Evolutionary conservation across 768 basidiomycete genomes (phyloP).

Genomic region (Amanita muscaria): DNA sequence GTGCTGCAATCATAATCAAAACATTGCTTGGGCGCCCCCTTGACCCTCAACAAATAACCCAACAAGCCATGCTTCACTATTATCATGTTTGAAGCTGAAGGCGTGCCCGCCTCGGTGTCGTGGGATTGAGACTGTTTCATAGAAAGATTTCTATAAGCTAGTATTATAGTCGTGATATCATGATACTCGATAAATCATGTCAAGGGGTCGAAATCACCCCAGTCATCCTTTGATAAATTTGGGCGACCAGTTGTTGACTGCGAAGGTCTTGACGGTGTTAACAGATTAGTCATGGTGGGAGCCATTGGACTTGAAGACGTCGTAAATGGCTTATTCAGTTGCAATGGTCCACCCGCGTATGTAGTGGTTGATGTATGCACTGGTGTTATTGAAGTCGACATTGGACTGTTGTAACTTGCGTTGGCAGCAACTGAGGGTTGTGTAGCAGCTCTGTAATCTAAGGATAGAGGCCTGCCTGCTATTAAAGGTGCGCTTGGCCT

Average conservation of each 20-base stretch:
- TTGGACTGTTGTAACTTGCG: conserved; percentile 25
- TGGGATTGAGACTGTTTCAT: conserved; percentile 32
- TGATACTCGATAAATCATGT: conserved; percentile 23
- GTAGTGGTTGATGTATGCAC: conserved; percentile 10
- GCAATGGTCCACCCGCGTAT: not conserved
- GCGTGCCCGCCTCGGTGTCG: conserved; percentile 36
- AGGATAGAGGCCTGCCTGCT: conserved; percentile 12
- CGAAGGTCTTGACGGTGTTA: conserved; percentile 56
- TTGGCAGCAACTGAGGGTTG: conserved; percentile 11
- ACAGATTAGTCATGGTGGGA: conserved; percentile 34
- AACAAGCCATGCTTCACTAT: conserved; percentile 35
- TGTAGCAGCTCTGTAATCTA: not conserved
- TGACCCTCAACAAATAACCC: conserved; percentile 28
- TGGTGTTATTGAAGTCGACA: conserved; percentile 12
- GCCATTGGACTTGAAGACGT: conserved; percentile 12
- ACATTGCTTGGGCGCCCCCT: conserved; percentile 43
- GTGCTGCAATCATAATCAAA: conserved; percentile 61
- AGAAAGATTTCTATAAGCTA: conserved; percentile 7
- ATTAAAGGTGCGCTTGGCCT: not conserved
- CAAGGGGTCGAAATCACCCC: conserved; percentile 80
- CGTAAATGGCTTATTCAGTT: not conserved
- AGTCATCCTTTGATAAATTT: conserved; percentile 52
- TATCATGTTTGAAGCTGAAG: conserved; percentile 40
- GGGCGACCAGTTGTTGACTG: too few species aligned
- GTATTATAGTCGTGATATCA: not conserved